Evolutionary conservation across 495 filamentous ascomycete genomes (phyloP), one percentile per base, ranked within the genome.

Genomic region (Aspergillus bertholletiae): DNA sequence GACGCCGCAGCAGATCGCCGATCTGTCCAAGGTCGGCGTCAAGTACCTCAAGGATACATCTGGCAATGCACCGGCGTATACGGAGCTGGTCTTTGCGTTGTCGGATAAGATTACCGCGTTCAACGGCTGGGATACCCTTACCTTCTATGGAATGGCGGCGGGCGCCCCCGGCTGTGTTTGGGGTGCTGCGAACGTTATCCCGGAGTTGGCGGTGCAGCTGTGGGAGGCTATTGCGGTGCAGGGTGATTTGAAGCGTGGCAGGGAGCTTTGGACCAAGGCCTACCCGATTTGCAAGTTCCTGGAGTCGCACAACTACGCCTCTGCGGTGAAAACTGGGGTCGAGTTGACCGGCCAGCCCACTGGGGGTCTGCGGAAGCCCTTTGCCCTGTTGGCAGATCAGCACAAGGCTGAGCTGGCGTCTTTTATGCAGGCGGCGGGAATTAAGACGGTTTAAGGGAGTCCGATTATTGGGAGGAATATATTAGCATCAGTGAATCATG

Each of bases 41-140:
- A 67, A 64, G 44, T 73, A 67, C 27, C 49, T 73, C 1, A 73
- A 73, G 55, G 70, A 73, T 58, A 73, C 70, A 1, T 71, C 68
- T 18, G 70, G 70, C 3, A 65, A 73, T 46, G 70, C 68, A 15
- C 68, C 70, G 2, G 70, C 70, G 0, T 49, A 65, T 12, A 73
- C 68, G 6, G 68, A 73, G 61, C 35, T 73, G 34, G 48, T 73
- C 2, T 67, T 71, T 13, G 57, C 58, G 15, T 50, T 68, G 11
- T 60, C 56, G 0, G 66, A 73, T 37, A 49, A 71, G 49, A 64
- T 71, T 34, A 68, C 60, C 7, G 57, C 66, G 2, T 66, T 73
- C 32, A 73, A 73, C 26, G 70, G 70, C 0, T 73, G 70, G 70
- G 70, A 73, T 59, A 71, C 64, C 8, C 50, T 73, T 17, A 73